Conservation (phyloP, 2,329 filamentous ascomycete genomes). For the Samsoniella hepiali region DNA sequence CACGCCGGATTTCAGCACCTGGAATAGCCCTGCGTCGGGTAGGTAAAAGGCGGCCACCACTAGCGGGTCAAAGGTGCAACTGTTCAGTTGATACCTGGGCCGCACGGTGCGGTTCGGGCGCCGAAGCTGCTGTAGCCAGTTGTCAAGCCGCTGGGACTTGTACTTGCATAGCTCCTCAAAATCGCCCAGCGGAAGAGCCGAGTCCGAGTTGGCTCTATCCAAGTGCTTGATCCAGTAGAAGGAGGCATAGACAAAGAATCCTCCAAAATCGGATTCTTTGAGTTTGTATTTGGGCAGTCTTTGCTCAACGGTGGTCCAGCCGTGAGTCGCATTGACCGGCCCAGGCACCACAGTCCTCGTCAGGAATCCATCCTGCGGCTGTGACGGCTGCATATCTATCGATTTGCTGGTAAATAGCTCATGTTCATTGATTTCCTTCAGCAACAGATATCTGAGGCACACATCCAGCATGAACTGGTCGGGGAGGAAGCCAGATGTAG, state of each 20-base stretch:
- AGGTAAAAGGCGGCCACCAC: background rate
- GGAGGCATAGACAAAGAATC: background rate
- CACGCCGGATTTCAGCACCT: no score
- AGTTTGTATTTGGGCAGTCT: background rate
- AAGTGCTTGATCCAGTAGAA: background rate
- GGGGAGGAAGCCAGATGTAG: background rate
- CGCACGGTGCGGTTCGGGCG: background rate
- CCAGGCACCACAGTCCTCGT: background rate
- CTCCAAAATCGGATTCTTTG: background rate
- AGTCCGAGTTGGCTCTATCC: background rate
- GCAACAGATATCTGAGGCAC: background rate
- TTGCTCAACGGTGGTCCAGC: background rate
- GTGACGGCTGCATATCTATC: background rate
- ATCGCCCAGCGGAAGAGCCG: background rate
- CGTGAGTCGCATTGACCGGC: background rate
- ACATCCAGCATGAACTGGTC: background rate
- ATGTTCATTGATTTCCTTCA: background rate
- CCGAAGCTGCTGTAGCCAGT: background rate
- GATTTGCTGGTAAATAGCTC: background rate
- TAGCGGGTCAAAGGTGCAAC: background rate
- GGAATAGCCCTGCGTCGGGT: background rate
- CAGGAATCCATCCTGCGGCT: background rate
- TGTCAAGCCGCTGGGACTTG: background rate
- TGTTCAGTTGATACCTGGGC: background rate
- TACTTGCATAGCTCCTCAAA: background rate